These are phyloP conservation scores for Tetracladium maxilliforme DNA, from an alignment of 2,329 filamentous ascomycete genomes.

Conservation along the genomic window DNA sequence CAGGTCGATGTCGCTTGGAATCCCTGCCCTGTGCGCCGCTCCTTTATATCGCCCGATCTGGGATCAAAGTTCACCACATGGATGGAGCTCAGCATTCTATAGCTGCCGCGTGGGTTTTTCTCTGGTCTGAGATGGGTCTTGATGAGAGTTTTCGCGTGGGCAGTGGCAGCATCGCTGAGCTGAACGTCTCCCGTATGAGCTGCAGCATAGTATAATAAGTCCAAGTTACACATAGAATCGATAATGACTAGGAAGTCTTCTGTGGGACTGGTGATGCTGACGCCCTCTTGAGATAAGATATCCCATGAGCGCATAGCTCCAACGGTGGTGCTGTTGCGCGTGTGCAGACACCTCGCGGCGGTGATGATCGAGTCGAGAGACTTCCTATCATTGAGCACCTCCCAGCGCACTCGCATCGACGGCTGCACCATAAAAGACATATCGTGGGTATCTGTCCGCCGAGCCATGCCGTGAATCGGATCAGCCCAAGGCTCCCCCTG, in stretches of 20 bases:
- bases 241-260: slow-evolving; percentile 24
- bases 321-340: slow-evolving; percentile 23
- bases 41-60: slow-evolving; percentile 22
- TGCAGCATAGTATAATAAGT: slow-evolving; percentile 22
- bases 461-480: slow-evolving; percentile 18
- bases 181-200: slow-evolving; percentile 12
- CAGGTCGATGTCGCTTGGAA: slow-evolving; percentile 28
- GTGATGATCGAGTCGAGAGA: slow-evolving; percentile 24
- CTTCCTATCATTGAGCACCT: slow-evolving; percentile 21
- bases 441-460: slow-evolving; percentile 34
- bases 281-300: slow-evolving; percentile 13
- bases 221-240: slow-evolving; percentile 23
- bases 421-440: slow-evolving; percentile 38
- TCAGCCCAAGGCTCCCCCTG: slow-evolving; percentile 17
- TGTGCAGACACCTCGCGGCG: slow-evolving; percentile 26
- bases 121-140: slow-evolving; percentile 17
- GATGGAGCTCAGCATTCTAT: too few relatives aligned
- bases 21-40: slow-evolving; percentile 29
- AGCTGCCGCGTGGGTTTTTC: slow-evolving; percentile 7
- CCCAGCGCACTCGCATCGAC: slow-evolving; percentile 30
- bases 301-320: slow-evolving; percentile 35
- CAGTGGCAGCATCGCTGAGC: slow-evolving; percentile 19
- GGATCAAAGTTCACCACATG: slow-evolving; percentile 33
- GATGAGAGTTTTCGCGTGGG: slow-evolving; percentile 20
- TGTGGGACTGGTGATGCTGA: slow-evolving; percentile 14